Base-by-base conservation (phyloP, 176 grass and related monocot species). In the Olyra latifolia region DNA sequence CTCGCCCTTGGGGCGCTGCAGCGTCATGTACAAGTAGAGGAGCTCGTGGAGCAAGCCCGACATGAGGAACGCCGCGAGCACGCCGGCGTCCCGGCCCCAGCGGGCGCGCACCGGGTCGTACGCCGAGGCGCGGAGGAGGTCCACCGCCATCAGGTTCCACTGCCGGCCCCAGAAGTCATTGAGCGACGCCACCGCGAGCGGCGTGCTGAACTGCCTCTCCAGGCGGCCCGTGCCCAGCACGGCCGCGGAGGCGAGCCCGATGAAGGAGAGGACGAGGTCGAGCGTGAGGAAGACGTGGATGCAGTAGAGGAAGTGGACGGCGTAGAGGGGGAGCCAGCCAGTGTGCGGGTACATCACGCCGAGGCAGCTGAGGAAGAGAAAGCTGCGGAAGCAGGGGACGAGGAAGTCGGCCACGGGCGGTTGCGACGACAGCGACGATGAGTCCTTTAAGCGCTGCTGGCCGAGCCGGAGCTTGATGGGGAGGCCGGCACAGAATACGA, bases 121-220 rank as follows among this genome's bases (percentile, higher is more conserved):
- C 48, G 75, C 90, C 44, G 87, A 85, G 20, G 52, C 78, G 11
- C 93, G 84, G 28, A 96, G 93, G 63, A 90, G 84, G 79, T 92
- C 93, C 17, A 89, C 87, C 65, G 88, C 93, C 90, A 96, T 86
- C 13, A 92, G 62, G 71, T 96, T 96, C 93, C 93, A 96, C 64
- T 89, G 88, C 68, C 87, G 83, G 22, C 93, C 90, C 93, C 93
- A 96, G 69, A 92, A 92, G 23, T 78, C 85, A 16, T 4, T 43
- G 0, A 96, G 29, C 12, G 93, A 96, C 8, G 44, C 23, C n/a
- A 74, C 75, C 6, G 80, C 77, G 19, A 90, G 89, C 28, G 93
- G 93, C 67, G 82, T 59, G 58, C 84, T 82, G 93, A 96, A 92
- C 49, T 86, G 93, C 32, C 72, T 67, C 65, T 96, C 93, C 62